phyloP scores from a whole-genome alignment of 352 stramenopile species.

The Phytopythium mirpurense region DNA sequence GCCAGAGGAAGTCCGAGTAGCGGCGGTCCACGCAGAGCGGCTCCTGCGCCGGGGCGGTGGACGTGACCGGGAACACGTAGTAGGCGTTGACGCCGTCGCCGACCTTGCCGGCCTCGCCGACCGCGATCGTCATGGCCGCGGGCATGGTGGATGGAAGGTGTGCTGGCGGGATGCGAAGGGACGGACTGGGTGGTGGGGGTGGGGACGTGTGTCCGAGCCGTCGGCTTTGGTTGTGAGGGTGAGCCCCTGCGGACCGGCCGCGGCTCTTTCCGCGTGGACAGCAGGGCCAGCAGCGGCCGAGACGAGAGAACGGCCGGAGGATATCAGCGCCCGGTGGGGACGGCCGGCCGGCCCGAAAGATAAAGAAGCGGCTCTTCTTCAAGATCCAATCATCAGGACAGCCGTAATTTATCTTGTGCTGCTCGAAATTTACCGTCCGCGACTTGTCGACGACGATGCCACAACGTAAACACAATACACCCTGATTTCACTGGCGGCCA shows the following conservation, averaged over 20 bases:
- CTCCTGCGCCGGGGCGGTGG: conserved; percentile 31
- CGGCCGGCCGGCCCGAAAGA: neutral
- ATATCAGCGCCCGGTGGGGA: too few relatives aligned
- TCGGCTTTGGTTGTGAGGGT: conserved; percentile 6
- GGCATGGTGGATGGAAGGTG: neutral
- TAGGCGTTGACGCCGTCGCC: conserved; percentile 83
- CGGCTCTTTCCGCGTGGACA: too few relatives aligned
- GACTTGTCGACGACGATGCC: neutral
- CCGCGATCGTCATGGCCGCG: conserved; percentile 29
- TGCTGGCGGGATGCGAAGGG: neutral
- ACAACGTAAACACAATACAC: neutral
- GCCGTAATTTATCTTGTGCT: too few relatives aligned
- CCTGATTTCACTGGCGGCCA: too few relatives aligned
- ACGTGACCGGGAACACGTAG: conserved; percentile 79
- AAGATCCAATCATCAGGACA: neutral
- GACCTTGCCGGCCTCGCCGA: conserved; percentile 67
- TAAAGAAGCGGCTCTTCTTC: neutral
- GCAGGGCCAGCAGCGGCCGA: neutral
- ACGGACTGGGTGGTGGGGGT: too few relatives aligned
- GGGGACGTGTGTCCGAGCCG: neutral
- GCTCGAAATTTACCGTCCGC: neutral
- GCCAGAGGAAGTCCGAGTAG: conserved; percentile 85
- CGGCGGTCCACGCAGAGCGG: conserved; percentile 60
- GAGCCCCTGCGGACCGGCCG: neutral
- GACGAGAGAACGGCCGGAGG: neutral